Base-by-base conservation (phyloP, 495 filamentous ascomycete genomes). In the Aspergillus panamensis region DNA sequence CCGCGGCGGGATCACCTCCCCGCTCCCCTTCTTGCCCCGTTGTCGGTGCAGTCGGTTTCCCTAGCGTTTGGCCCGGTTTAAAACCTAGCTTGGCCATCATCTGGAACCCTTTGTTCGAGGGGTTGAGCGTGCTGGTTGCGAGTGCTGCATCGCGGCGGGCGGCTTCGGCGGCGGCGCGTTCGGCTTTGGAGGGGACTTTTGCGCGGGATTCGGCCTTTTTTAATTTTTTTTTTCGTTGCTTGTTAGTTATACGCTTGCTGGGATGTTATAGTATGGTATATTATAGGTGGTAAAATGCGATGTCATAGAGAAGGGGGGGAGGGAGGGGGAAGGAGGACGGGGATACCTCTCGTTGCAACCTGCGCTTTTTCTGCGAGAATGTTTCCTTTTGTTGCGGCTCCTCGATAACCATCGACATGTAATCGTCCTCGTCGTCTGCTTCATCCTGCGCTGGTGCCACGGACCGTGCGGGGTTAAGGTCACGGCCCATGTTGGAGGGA, bases 21-120 rank as follows among this genome's bases (percentile, higher is more conserved):
- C 19, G 42, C 42, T 44, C n/a, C 8, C 20, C 16, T 51, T 45
- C 16, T 51, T 37, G 32, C 13, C 12, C 19, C 12, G 25, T 50
- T 35, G 20, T 53, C 21, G 29, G 48, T 32, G 31, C 48, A 5
- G 25, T 25, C 2, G 25, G 65, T 62, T 86, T 87, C 1, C 94
- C 91, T 3, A 96, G 78, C 0, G 82, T 79, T 50, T 84, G 83
- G 13, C 88, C 88, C 9, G 82, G 74, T 59, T 83, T 87, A 73
- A 92, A 98, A 7, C 94, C 94, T 77, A 98, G 87, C 70, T 87
- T 91, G n/a, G 89, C 85, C 92, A 98, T 94, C 91, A 98, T 96
- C 56, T 89, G 79, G 54, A 92, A 84, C 3, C 94, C 94, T 70
- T 97, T 98, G 48, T 80, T 78, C 6, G 73, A 66, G n/a, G 82